Percentiles rank a stretch among this genome's conserved stretches.
Evolutionary conservation across 805 yeast genomes (phyloP).

Genomic region (Wickerhamiella domercqiae): DNA sequence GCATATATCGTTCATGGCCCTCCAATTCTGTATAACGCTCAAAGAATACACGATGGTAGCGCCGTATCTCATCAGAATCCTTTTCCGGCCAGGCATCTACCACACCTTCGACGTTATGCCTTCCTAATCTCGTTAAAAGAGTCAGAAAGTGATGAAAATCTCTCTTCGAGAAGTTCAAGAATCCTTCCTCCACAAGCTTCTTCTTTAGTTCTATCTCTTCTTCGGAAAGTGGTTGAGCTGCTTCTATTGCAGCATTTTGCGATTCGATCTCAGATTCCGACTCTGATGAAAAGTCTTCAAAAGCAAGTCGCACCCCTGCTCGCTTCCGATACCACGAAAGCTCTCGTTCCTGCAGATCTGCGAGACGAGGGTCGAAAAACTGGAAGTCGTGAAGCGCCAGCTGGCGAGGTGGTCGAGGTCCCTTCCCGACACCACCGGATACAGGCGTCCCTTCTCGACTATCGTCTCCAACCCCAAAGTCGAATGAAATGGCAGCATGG

Average conservation of each 20-base stretch:
- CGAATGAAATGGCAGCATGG: conserved; percentile 41
- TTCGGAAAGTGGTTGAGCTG: conserved; percentile 66
- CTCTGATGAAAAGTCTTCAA: conserved; percentile 24
- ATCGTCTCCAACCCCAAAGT: conserved; percentile 52
- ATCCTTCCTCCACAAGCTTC: conserved; percentile 51
- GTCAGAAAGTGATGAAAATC: conserved; percentile 75
- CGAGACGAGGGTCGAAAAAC: conserved; percentile 58
- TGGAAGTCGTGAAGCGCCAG: conserved; percentile 75
- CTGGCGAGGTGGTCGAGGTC: conserved; percentile 66
- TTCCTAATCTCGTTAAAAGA: conserved; percentile 60
- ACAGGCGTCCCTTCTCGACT: conserved; percentile 17
- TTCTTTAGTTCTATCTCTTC: conserved; percentile 54
- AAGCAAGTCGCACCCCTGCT: conserved; percentile 45
- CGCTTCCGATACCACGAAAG: conserved; percentile 60
- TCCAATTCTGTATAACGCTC: conserved; percentile 58
- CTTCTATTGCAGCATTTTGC: conserved; percentile 41
- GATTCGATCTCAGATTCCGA: conserved; percentile 32
- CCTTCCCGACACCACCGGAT: not conserved
- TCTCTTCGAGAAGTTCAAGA: conserved; percentile 63
- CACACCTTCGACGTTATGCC: conserved; percentile 47
- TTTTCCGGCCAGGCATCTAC: conserved; percentile 48
- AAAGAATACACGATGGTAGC: conserved; percentile 74
- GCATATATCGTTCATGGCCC: conserved; percentile 72
- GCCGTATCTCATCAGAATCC: conserved; percentile 57
- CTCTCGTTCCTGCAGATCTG: conserved; percentile 66